Percentiles rank a stretch among this genome's conserved stretches.
Evolutionary conservation across 768 basidiomycete genomes (phyloP).

Genomic region (Suillus discolor): DNA sequence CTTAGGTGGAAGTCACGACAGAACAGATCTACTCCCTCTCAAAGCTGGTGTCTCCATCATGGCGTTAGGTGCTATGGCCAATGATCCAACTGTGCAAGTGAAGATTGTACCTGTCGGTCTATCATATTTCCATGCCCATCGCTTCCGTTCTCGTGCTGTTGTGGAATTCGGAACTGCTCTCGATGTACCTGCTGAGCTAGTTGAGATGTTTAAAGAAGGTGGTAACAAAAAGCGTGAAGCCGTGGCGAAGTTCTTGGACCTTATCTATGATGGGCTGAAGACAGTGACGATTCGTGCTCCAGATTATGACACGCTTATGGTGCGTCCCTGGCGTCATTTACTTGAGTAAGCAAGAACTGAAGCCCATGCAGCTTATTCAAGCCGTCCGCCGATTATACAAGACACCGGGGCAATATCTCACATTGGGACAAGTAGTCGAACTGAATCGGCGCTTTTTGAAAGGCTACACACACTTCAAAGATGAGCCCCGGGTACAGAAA

Average conservation of each 20-base stretch:
- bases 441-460: conserved; percentile 91
- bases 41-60: conserved; percentile 98
- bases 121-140: conserved; percentile 75
- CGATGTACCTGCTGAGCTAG: conserved; percentile 86
- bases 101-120: conserved; percentile 89
- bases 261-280: conserved; percentile 92
- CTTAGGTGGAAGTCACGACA: conserved; percentile 95
- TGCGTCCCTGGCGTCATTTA: conserved; percentile 35
- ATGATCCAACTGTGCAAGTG: conserved; percentile 81
- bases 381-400: conserved; percentile 93
- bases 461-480: conserved; percentile 90
- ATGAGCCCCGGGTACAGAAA: conserved; percentile 86
- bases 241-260: conserved; percentile 82
- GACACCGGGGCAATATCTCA: conserved; percentile 91
- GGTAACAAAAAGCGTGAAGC: conserved; percentile 89
- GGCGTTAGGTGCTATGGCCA: conserved; percentile 97
- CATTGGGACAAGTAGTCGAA: conserved; percentile 94
- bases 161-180: conserved; percentile 94
- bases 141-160: conserved; percentile 95
- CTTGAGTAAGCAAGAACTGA: not conserved
- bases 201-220: conserved; percentile 90
- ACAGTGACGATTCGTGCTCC: conserved; percentile 95
- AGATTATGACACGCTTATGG: conserved; percentile 98
- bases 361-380: conserved; percentile 76
- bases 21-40: conserved; percentile 92